phyloP scores from a whole-genome alignment of 441 rosid genomes.

The Daphne laureola region DNA sequence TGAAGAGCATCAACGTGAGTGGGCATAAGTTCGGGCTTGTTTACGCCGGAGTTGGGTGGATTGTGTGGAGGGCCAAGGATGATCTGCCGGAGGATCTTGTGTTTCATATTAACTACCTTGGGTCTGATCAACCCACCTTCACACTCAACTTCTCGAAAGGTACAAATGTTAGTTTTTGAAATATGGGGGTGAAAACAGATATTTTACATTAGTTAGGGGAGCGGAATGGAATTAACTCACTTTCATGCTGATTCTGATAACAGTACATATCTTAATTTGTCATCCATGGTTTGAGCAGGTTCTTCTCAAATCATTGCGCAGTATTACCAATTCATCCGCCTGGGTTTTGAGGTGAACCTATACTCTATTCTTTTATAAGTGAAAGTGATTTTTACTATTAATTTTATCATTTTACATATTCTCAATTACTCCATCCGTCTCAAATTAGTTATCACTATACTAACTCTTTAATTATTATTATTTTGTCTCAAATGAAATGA shows the following conservation, averaged over 20 bases:
- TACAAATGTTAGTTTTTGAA: not conserved
- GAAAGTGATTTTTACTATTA: not conserved
- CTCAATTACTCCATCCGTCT: too few species aligned
- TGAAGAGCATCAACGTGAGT: conserved; percentile 66
- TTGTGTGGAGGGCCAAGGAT: conserved; percentile 64
- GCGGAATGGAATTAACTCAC: not conserved
- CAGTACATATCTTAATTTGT: too few species aligned
- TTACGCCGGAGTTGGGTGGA: conserved; percentile 75
- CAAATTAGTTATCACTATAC: too few species aligned
- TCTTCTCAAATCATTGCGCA: conserved; percentile 79
- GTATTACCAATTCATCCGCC: conserved; percentile 72
- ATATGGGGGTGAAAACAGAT: too few species aligned
- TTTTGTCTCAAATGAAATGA: too few species aligned
- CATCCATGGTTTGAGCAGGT: conserved; percentile 27
- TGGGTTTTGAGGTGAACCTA: conserved; percentile 58
- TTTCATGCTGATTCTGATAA: too few species aligned
- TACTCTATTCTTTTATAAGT: not conserved
- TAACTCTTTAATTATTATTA: too few species aligned
- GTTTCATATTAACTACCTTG: conserved; percentile 80
- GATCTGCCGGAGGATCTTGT: conserved; percentile 80
- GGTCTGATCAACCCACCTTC: conserved; percentile 83
- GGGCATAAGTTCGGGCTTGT: conserved; percentile 85
- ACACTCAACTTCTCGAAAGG: conserved; percentile 73
- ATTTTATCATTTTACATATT: not conserved
- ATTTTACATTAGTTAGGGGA: not conserved